Evolutionary conservation across 140 eudicot genomes (phyloP).

Genomic region (Senecio squalidus): DNA sequence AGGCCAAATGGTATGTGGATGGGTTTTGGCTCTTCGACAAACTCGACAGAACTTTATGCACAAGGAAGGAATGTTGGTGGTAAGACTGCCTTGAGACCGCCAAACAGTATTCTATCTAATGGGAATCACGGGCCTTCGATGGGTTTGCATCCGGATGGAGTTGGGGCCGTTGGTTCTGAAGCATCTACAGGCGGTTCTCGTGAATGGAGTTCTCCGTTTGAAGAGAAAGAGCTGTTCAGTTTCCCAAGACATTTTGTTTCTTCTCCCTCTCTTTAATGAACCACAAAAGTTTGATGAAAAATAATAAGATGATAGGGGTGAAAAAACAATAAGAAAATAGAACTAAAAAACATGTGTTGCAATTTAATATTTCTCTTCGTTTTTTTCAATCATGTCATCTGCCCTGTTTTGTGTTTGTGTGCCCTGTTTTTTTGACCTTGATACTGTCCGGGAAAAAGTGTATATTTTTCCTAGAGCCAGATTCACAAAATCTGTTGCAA

Average conservation of each 20-base stretch:
- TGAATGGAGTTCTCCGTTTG: constrained; percentile 91
- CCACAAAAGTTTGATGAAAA: constrained; percentile 17
- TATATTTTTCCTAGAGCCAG: not conserved
- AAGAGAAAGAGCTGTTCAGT: constrained; percentile 82
- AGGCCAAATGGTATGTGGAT: constrained; percentile 46
- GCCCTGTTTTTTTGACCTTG: not conserved
- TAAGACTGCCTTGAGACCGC: constrained; percentile 40
- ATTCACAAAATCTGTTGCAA: too few relatives aligned
- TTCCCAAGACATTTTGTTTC: constrained; percentile 83
- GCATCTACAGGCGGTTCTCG: constrained; percentile 50
- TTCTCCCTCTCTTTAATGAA: constrained; percentile 60
- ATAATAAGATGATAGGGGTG: constrained; percentile 33
- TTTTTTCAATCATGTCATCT: constrained; percentile 16
- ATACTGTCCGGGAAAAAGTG: not conserved
- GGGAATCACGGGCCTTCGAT: constrained; percentile 25
- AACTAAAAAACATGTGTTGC: constrained; percentile 34
- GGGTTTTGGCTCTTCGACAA: constrained; percentile 28
- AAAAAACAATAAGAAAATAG: constrained; percentile 37
- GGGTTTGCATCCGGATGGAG: constrained; percentile 36
- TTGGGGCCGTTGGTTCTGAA: constrained; percentile 32
- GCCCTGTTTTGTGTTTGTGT: constrained; percentile 20
- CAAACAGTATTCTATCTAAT: constrained; percentile 22
- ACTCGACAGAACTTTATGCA: constrained; percentile 29
- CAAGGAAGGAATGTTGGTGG: constrained; percentile 26
- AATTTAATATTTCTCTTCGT: constrained; percentile 33